phyloP scores from a whole-genome alignment of 139 green algal genomes.

The Micractinium conductrix region DNA sequence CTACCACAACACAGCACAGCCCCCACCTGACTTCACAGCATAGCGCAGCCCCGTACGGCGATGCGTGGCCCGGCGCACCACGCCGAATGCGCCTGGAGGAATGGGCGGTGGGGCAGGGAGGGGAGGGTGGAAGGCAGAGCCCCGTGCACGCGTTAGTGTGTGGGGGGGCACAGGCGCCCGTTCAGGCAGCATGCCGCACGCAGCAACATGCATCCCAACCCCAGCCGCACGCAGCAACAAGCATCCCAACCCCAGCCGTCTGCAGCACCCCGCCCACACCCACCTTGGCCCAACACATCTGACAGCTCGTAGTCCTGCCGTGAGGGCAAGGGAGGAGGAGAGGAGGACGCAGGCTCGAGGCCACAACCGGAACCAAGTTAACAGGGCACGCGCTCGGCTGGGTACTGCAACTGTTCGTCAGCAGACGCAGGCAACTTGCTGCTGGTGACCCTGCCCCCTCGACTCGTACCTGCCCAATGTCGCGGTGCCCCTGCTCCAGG shows the following conservation, averaged over 20 bases:
- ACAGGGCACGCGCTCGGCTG: too few relatives aligned
- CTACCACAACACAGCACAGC: too few relatives aligned
- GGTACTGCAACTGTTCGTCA: too few relatives aligned
- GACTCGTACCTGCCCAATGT: too few relatives aligned
- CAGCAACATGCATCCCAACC: not conserved
- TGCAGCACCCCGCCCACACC: not conserved
- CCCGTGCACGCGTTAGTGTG: not conserved
- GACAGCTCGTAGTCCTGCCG: conserved; percentile 33
- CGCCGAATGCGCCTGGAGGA: conserved; percentile 34
- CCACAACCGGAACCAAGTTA: too few relatives aligned
- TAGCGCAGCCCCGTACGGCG: conserved; percentile 24
- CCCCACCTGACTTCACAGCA: conserved; percentile 45
- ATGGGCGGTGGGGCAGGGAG: not conserved
- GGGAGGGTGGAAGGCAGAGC: not conserved
- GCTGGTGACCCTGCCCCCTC: too few relatives aligned
- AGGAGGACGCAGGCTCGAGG: too few relatives aligned
- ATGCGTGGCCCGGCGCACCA: conserved; percentile 40
- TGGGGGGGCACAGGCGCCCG: not conserved
- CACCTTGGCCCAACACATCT: conserved; percentile 36
- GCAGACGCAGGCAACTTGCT: too few relatives aligned
- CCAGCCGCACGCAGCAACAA: not conserved
- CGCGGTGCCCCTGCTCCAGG: conserved; percentile 32
- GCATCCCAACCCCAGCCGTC: not conserved
- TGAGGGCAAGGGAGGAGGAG: too few relatives aligned
- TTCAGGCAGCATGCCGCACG: not conserved